Base-by-base conservation (phyloP, 495 filamentous ascomycete species). In the Rhizodiscina lignyota region DNA sequence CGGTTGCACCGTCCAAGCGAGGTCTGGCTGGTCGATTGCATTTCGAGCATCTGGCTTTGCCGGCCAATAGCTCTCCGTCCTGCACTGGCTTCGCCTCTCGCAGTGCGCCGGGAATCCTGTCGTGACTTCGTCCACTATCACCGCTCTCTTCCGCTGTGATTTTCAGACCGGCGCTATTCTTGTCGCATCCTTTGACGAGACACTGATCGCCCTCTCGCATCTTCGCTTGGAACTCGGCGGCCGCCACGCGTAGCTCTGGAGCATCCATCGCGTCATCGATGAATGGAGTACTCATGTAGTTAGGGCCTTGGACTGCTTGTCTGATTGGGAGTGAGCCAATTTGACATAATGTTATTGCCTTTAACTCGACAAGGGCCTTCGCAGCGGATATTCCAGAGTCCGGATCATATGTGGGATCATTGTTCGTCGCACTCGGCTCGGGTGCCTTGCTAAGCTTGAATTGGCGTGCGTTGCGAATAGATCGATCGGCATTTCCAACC, bases 241-340 rank as follows among this genome's bases (percentile, higher is more conserved):
- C 41, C 27, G 42, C 35, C n/a, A 43, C 21, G 21, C 39, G 48
- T 10, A 51, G 42, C 11, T 17, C 32, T 1, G 35, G 20, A 3
- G 48, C 42, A 21, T 46, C 37, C n/a, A 31, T 21, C 21, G 34
- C 33, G 1, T 20, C 5, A 23, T 50, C 44, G 31, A 35, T 42
- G 11, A 40, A 43, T 0, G 43, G 42, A 18, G 6, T 28, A 36
- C 15, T 15, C 17, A 26, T 18, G 34, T 58, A 55, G 4, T 43
- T 42, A 0, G 40, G 41, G 1, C 56, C 56, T 42, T 57, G 53
- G 15, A 56, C 51, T 13, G 50, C 52, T 38, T 59, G 54, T 6
- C 43, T 36, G 18, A 53, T 45, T 2, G 55, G 55, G 8, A 59
- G 32, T n/a, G 39, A 41, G 8, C 56, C 56, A 34, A 55, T 40